phyloP scores from a whole-genome alignment of 192 early-diverging fungal genomes.

The Coemansia sp. region DNA sequence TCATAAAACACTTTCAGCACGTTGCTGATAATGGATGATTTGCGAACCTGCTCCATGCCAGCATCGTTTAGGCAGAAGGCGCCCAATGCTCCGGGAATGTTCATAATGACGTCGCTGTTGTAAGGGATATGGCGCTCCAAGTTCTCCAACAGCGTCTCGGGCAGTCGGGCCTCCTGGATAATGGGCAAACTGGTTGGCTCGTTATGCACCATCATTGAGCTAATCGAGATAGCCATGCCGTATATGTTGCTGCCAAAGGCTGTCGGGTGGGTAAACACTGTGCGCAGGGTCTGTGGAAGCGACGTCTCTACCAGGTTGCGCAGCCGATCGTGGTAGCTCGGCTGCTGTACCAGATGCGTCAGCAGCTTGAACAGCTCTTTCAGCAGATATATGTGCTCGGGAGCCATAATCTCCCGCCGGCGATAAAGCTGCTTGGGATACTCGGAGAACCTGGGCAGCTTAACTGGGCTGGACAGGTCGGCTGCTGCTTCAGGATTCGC shows the following conservation, averaged over 20 bases:
- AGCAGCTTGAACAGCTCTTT: conserved; percentile 90
- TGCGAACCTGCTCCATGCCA: conserved; percentile 82
- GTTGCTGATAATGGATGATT: conserved; percentile 65
- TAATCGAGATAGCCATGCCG: conserved; percentile 86
- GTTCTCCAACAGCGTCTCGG: conserved; percentile 74
- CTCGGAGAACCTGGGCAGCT: conserved; percentile 19
- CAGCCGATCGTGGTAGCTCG: conserved; percentile 84
- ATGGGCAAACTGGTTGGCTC: conserved; percentile 94
- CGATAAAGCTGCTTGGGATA: conserved; percentile 41
- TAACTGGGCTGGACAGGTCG: conserved; percentile 41
- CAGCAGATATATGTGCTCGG: conserved; percentile 72
- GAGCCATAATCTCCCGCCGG: conserved; percentile 57
- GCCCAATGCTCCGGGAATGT: conserved; percentile 89
- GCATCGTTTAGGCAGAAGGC: conserved; percentile 89
- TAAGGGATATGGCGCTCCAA: conserved; percentile 71
- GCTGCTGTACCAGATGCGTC: conserved; percentile 91
- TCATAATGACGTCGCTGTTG: conserved; percentile 74
- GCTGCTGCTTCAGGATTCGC: conserved; percentile 25
- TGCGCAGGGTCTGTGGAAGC: conserved; percentile 70
- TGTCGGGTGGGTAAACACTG: conserved; percentile 69
- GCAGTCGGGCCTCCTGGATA: conserved; percentile 87
- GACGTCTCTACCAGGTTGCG: conserved; percentile 92
- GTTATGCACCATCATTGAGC: conserved; percentile 95
- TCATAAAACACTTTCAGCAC: conserved; percentile 77
- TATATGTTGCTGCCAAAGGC: conserved; percentile 82